Evolutionary conservation across 169 alveolate genomes (phyloP).

Genomic region (Cryptosporidium muris): DNA sequence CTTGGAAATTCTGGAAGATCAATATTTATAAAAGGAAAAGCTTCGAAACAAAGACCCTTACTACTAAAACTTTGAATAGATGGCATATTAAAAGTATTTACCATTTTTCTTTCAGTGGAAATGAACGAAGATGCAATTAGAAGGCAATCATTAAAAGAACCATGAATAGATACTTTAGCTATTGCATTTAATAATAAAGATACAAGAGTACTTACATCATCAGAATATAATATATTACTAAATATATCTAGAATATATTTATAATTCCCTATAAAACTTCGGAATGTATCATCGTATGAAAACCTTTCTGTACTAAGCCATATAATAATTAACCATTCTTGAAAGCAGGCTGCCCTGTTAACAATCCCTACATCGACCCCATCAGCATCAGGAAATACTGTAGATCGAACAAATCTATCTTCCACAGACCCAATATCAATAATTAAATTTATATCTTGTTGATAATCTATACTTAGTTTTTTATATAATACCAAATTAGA

Average conservation of each 20-base stretch:
- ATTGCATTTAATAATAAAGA: too few relatives aligned
- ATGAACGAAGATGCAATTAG: too few relatives aligned
- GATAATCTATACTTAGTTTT: too few relatives aligned
- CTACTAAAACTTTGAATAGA: neutral
- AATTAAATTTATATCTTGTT: neutral
- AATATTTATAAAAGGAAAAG: constrained; percentile 1
- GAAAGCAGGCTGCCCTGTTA: constrained; percentile 31
- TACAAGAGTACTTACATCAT: neutral
- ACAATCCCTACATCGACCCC: neutral
- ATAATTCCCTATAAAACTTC: neutral
- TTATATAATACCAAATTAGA: too few relatives aligned
- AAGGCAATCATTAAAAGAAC: too few relatives aligned
- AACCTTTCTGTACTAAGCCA: neutral
- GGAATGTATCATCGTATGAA: neutral
- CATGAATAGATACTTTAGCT: too few relatives aligned
- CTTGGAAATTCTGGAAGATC: neutral
- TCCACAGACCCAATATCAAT: constrained; percentile 7
- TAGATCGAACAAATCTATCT: neutral
- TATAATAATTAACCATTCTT: constrained; percentile 32
- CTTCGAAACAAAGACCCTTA: neutral
- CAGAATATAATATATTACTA: neutral
- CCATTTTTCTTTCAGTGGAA: too few relatives aligned
- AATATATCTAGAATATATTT: neutral
- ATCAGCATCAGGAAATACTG: neutral
- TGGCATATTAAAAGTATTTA: too few relatives aligned